Percentiles rank a stretch among this genome's conserved stretches.
phyloP scores from a whole-genome alignment of 1,284 basidiomycete species.

The Ceratobasidium sp. region DNA sequence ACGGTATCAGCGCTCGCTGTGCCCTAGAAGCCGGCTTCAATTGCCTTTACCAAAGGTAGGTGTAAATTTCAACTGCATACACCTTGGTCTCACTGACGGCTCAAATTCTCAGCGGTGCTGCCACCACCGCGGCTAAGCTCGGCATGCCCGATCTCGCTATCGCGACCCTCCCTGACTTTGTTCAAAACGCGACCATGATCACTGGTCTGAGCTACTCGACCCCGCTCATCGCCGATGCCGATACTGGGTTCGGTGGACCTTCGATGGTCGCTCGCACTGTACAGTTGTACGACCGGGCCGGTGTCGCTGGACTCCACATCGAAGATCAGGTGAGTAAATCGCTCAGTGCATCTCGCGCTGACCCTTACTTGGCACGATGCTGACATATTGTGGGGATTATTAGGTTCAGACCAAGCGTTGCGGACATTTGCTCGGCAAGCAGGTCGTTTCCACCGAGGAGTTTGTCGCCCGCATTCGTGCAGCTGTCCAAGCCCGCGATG shows the following conservation, averaged over 20 bases:
- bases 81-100: background rate
- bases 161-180: slow-evolving; percentile 80
- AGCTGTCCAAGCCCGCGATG: slow-evolving; percentile 72
- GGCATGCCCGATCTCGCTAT: slow-evolving; percentile 82
- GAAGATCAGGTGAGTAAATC: slow-evolving; percentile 71
- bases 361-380: background rate
- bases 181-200: slow-evolving; percentile 66
- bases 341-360: background rate
- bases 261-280: slow-evolving; percentile 80
- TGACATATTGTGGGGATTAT: background rate
- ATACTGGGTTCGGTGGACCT: slow-evolving; percentile 82
- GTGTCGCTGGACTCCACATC: slow-evolving; percentile 79
- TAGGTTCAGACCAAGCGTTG: slow-evolving; percentile 82
- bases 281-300: slow-evolving; percentile 69
- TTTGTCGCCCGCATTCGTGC: slow-evolving; percentile 78
- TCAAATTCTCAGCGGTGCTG: slow-evolving; percentile 60
- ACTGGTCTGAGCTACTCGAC: slow-evolving; percentile 54
- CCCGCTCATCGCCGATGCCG: slow-evolving; percentile 77
- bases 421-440: slow-evolving; percentile 80
- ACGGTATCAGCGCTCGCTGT: slow-evolving; percentile 79
- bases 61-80: background rate
- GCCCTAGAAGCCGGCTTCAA: slow-evolving; percentile 78
- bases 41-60: slow-evolving; percentile 71
- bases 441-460: slow-evolving; percentile 77
- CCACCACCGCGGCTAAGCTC: slow-evolving; percentile 76